These are phyloP conservation scores for Dactylellina haptotyla DNA, from an alignment of 2,329 filamentous ascomycete genomes.

Conservation along the genomic window DNA sequence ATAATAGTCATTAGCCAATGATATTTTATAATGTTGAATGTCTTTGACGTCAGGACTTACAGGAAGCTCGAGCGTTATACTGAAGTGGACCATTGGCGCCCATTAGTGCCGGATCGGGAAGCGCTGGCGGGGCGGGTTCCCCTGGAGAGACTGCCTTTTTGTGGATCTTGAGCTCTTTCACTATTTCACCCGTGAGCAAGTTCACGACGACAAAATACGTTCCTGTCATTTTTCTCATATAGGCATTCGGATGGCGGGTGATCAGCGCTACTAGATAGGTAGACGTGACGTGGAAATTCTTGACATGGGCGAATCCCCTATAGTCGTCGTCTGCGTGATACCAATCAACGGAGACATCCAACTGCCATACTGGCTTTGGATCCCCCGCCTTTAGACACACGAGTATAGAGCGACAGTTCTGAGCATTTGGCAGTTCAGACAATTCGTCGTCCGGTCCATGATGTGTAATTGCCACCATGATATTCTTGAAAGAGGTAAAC, in stretches of 20 bases:
- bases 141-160: slow-evolving; percentile 50
- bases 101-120: background rate
- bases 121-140: slow-evolving; percentile 15
- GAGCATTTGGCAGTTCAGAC: slow-evolving; percentile 48
- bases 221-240: slow-evolving; percentile 57
- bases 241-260: slow-evolving; percentile 56
- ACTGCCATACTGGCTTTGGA: slow-evolving; percentile 56
- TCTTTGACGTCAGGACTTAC: slow-evolving; percentile 22
- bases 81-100: slow-evolving; percentile 31
- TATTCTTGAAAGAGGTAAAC: slow-evolving; percentile 57
- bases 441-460: slow-evolving; percentile 53
- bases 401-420: slow-evolving; percentile 34
- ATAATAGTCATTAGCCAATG: background rate
- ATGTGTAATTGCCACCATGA: slow-evolving; percentile 57
- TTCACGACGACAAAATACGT: slow-evolving; percentile 57
- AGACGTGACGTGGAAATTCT: slow-evolving; percentile 58
- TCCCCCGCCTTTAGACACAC: slow-evolving; percentile 43
- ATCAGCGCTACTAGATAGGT: slow-evolving; percentile 58
- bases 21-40: background rate
- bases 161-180: slow-evolving; percentile 48
- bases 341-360: slow-evolving; percentile 57
- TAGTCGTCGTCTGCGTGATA: slow-evolving; percentile 55
- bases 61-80: slow-evolving; percentile 35
- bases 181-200: slow-evolving; percentile 34
- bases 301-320: slow-evolving; percentile 57